A percentile compares a stretch with the other conserved stretches of the same genome.
These are phyloP conservation scores for Garcia nutans DNA, from an alignment of 345 rosid genomes.

Conservation along the genomic window DNA sequence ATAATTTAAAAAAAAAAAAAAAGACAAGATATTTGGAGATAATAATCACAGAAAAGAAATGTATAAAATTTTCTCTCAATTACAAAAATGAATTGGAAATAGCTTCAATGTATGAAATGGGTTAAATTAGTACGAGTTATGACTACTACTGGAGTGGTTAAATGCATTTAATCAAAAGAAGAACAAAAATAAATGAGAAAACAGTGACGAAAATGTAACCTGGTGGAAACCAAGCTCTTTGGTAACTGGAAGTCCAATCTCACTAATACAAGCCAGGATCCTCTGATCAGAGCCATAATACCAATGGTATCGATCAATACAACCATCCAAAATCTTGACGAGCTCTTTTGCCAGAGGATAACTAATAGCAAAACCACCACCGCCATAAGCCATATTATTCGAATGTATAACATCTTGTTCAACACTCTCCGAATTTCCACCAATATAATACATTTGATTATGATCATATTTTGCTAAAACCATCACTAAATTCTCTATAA, in stretches of 20 bases:
- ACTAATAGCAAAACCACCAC: conserved; percentile 84
- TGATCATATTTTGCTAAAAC: conserved; percentile 77
- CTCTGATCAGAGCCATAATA: conserved; percentile 89
- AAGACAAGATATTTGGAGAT: too few relatives aligned
- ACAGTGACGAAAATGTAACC: conserved; percentile 31
- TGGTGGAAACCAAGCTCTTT: conserved; percentile 89
- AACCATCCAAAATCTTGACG: conserved; percentile 70
- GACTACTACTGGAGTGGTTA: too few relatives aligned
- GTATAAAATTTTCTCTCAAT: too few relatives aligned
- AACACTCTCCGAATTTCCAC: conserved; percentile 79
- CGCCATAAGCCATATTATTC: conserved; percentile 82
- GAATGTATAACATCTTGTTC: conserved; percentile 83
- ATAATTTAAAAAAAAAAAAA: too few relatives aligned
- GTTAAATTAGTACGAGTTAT: too few relatives aligned
- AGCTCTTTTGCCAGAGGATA: conserved; percentile 71
- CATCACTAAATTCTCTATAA: conserved; percentile 60
- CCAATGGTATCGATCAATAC: conserved; percentile 65
- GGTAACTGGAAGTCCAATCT: conserved; percentile 76
- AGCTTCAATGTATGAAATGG: too few relatives aligned
- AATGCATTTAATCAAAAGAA: background rate
- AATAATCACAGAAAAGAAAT: too few relatives aligned
- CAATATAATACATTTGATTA: conserved; percentile 83
- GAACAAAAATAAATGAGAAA: background rate
- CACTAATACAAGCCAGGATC: conserved; percentile 72
- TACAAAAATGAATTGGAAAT: too few relatives aligned